Conservation (phyloP, 495 filamentous ascomycete species). For the Neurospora hispaniola region DNA sequence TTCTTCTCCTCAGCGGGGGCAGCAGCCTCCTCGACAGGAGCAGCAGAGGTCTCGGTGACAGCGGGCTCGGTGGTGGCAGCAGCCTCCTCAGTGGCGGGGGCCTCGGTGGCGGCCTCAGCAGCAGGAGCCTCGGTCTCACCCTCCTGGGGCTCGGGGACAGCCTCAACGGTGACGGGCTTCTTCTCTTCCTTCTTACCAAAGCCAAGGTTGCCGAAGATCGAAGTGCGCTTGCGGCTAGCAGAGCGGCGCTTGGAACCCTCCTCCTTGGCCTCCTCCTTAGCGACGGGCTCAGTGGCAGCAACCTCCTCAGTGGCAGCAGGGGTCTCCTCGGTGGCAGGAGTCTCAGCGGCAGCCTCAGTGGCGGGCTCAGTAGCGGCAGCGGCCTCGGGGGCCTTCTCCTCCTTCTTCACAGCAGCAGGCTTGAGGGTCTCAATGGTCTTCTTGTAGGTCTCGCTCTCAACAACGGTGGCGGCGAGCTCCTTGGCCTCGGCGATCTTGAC, state of each 20-base stretch:
- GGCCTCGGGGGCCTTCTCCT: slow-evolving; percentile 24
- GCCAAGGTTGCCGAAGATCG: slow-evolving; percentile 57
- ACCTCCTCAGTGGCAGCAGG: slow-evolving; percentile 30
- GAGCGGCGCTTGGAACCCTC: slow-evolving; percentile 54
- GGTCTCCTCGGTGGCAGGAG: slow-evolving; percentile 24
- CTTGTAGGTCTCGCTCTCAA: slow-evolving; percentile 69
- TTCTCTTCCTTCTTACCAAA: slow-evolving; percentile 66
- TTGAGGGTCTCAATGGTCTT: slow-evolving; percentile 62
- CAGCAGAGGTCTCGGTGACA: slow-evolving; percentile 18
- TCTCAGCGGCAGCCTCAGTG: slow-evolving; percentile 20
- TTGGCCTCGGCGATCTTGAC: slow-evolving; percentile 68
- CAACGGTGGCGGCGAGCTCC: slow-evolving; percentile 55
- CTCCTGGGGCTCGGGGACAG: slow-evolving; percentile 35
- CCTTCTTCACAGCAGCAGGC: slow-evolving; percentile 39
- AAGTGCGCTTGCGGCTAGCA: slow-evolving; percentile 75
- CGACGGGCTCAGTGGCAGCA: slow-evolving; percentile 27
- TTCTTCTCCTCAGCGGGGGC: slow-evolving; percentile 26
- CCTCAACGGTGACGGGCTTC: slow-evolving; percentile 36
- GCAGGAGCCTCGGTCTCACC: slow-evolving; percentile 25
- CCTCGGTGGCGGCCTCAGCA: slow-evolving; percentile 16
- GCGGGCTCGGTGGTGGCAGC: slow-evolving; percentile 18
- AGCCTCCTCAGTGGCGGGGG: slow-evolving; percentile 17
- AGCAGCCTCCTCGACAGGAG: slow-evolving; percentile 22
- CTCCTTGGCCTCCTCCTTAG: slow-evolving; percentile 34
- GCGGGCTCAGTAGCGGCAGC: slow-evolving; percentile 19